Evolutionary conservation across 1,139 yeast genomes (phyloP).

Genomic region (Pichiaceae sp.): DNA sequence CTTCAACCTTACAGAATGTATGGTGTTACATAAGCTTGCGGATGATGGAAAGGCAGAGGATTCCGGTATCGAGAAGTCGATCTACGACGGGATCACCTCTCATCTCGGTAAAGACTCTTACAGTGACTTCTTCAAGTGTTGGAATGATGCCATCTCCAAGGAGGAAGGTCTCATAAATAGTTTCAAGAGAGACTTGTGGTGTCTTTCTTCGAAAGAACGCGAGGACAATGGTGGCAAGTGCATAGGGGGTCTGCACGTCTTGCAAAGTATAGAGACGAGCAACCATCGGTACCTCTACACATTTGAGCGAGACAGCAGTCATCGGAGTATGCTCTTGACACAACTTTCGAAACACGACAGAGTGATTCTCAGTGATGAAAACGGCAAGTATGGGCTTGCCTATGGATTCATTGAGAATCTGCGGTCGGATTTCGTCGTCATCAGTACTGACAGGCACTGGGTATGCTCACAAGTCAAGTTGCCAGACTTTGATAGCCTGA

Average conservation of each 20-base stretch:
- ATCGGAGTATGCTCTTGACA: slow-evolving; percentile 26
- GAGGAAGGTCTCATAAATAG: slow-evolving; percentile 59
- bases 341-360: slow-evolving; percentile 46
- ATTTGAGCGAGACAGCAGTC: slow-evolving; percentile 22
- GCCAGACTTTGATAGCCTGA: slow-evolving; percentile 32
- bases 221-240: slow-evolving; percentile 57
- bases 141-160: slow-evolving; percentile 66
- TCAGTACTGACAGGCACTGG: slow-evolving; percentile 46
- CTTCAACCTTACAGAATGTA: slow-evolving; percentile 52
- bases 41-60: slow-evolving; percentile 48
- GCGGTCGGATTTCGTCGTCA: slow-evolving; percentile 27
- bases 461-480: slow-evolving; percentile 34
- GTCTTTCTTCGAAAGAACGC: slow-evolving; percentile 49
- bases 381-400: slow-evolving; percentile 69
- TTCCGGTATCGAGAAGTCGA: slow-evolving; percentile 36
- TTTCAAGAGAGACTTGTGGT: slow-evolving; percentile 61
- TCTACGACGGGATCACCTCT: slow-evolving; percentile 38
- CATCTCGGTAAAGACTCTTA: slow-evolving; percentile 41
- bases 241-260: slow-evolving; percentile 38
- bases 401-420: slow-evolving; percentile 48
- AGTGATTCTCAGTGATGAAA: slow-evolving; percentile 70
- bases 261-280: slow-evolving; percentile 19
- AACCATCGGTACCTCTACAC: slow-evolving; percentile 33
- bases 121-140: slow-evolving; percentile 50
- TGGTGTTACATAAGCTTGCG: slow-evolving; percentile 52